Evolutionary conservation across 768 basidiomycete species (phyloP), one percentile per base, ranked within the genome.

Genomic region (Trametes sanguinea): DNA sequence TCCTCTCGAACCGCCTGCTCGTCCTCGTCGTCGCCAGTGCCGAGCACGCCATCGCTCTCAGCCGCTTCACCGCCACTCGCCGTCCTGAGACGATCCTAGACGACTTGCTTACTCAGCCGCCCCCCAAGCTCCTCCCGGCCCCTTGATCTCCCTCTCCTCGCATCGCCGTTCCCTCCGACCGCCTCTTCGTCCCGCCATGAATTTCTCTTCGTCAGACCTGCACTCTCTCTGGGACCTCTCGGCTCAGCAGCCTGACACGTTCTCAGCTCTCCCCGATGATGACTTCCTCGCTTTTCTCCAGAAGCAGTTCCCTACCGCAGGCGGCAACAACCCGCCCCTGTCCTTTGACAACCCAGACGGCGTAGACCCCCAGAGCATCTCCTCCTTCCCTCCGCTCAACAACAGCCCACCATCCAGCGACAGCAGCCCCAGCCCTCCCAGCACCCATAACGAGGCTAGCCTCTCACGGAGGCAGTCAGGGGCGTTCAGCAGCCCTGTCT

Each of bases 221-320:
- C 63, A 69, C 67, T 75, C 82, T 17, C 81, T 88, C 72, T 90
- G 90, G 89, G 88, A 90, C 67, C 78, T 88, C 60, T 76, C 73
- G 13, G 67, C 64, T 13, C 65, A 85, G 2, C 83, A 85, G 64
- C 74, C 83, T 13, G 72, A 81, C 17, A 74, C 82, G 37, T 84
- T 89, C 76, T 79, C 87, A 6, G 84, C 86, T 46, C 74, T 91
- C 45, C 80, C 85, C 10, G 89, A 92, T 70, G 86, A 86, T 68
- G 89, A 91, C 75, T 89, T 93, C 64, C 82, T 92, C 46, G 83
- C 87, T 10, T 80, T 92, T 53, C 80, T 93, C 2, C 86, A 88
- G 70, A 91, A 90, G 68, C 90, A 92, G 74, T 91, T 89, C 69
- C 78, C 83, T 37, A 66, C 74, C 22, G 67, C 74, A 52, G 52